Base-by-base conservation (phyloP, 495 filamentous ascomycete species). In the Thozetella sp. region DNA sequence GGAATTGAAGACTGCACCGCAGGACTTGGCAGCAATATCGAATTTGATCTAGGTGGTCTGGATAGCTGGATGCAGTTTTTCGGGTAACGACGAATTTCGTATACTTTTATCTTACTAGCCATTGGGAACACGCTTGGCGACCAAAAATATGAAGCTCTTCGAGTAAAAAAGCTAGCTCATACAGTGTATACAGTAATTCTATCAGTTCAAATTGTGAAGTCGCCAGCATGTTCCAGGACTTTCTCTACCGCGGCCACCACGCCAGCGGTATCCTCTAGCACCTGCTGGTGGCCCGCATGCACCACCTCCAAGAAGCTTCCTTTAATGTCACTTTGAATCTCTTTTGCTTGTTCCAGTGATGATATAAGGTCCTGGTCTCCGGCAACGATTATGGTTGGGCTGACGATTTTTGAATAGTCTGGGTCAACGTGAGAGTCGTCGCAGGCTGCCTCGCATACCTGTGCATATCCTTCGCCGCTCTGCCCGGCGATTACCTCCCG, bases 261-360 rank as follows among this genome's bases (percentile, higher is more conserved):
- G 11, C 59, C 67, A 3, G 58, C 43, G 17, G 65, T 57, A 40
- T 67, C 65, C 53, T 70, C 64, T 3, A 70, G 55, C 22, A 67
- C 56, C 54, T 63, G 63, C 53, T 70, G 67, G 55, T 70, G 67
- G 2, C 67, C 67, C 23, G 54, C 55, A 20, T 63, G 55, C 30
- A 70, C 61, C 15, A 65, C 40, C 55, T 55, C 51, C 34, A 70
- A 53, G 50, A 17, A 25, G 50, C 48, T 55, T 51, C 65, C 62
- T 11, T 67, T 61, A 25, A 69, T 54, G 22, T 22, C 55, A 48
- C 61, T 57, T 53, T 66, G 22, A 25, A 37, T 37, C 30, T 51
- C 64, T 27, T 61, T 51, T 1, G 64, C 59, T 26, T 61, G 34
- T 22, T 60, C 51, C 2, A 59, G n/a, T n/a, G 57, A 57, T 3